Percentiles rank a stretch among this genome's conserved stretches.
These are phyloP conservation scores for Cicer cuneatum DNA, from an alignment of 306 rosid genomes.

Conservation along the genomic window DNA sequence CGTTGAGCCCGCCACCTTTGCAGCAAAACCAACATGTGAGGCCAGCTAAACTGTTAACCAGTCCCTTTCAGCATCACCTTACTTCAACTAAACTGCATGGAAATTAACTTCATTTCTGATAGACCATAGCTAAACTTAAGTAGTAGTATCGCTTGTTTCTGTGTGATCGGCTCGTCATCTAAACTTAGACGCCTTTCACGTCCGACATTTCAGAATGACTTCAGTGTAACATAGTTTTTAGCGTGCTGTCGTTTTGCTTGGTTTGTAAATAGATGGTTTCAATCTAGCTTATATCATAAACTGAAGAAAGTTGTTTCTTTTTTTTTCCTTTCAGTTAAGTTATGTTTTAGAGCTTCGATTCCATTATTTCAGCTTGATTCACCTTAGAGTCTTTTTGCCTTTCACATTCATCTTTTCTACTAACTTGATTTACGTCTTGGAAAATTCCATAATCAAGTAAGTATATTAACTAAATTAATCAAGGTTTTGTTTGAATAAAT, in stretches of 20 bases:
- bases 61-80: conserved; percentile 46
- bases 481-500: not conserved
- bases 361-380: not conserved
- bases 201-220: conserved; percentile 54
- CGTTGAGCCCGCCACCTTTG: conserved; percentile 52
- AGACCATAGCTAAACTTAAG: conserved; percentile 45
- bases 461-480: not conserved
- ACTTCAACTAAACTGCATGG: conserved; percentile 53
- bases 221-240: conserved; percentile 38
- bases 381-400: not conserved
- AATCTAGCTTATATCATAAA: conserved; percentile 4
- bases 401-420: conserved; percentile 8
- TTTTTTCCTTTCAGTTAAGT: not conserved
- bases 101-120: conserved; percentile 50
- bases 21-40: conserved; percentile 54
- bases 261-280: not conserved
- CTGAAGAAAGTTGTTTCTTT: not conserved
- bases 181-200: conserved; percentile 52
- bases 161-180: conserved; percentile 48
- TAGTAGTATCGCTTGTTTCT: conserved; percentile 43
- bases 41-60: conserved; percentile 43
- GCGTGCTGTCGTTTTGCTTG: not conserved
- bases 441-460: not conserved
- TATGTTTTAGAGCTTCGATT: conserved; percentile 4
- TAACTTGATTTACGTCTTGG: not conserved